Conservation (phyloP, 768 basidiomycete species). For the Lanmaoa pseudosensibilis region DNA sequence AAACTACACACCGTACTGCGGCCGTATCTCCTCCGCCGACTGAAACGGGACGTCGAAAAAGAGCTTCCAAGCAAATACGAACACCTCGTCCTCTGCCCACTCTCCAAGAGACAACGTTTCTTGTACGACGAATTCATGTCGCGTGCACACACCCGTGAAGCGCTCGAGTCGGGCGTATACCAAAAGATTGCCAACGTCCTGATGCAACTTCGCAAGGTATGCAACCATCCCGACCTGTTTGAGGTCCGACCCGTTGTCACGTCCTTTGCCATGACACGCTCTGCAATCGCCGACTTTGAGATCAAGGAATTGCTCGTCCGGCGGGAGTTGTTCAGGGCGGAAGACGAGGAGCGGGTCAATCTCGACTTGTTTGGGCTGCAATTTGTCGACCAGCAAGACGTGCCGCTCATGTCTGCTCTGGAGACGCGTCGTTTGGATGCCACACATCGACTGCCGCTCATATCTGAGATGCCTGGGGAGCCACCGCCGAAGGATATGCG, state of each 20-base stretch:
- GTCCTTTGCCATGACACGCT: slow-evolving; percentile 73
- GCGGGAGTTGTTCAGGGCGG: slow-evolving; percentile 60
- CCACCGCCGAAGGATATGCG: slow-evolving; percentile 73
- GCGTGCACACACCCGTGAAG: slow-evolving; percentile 77
- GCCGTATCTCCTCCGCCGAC: slow-evolving; percentile 91
- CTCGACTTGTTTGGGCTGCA: slow-evolving; percentile 64
- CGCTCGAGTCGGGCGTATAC: slow-evolving; percentile 81
- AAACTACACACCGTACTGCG: slow-evolving; percentile 95
- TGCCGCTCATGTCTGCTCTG: slow-evolving; percentile 51
- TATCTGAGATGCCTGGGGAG: slow-evolving; percentile 55
- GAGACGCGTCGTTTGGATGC: slow-evolving; percentile 61
- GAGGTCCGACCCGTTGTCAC: slow-evolving; percentile 83
- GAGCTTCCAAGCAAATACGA: slow-evolving; percentile 93
- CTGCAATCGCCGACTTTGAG: slow-evolving; percentile 75
- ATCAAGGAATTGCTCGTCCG: slow-evolving; percentile 88
- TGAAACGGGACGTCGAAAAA: slow-evolving; percentile 97
- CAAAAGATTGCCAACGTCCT: slow-evolving; percentile 91
- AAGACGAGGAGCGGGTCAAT: slow-evolving; percentile 53
- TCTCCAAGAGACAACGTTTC: slow-evolving; percentile 92
- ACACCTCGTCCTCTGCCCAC: slow-evolving; percentile 81
- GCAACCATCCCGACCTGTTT: slow-evolving; percentile 92
- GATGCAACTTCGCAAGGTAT: slow-evolving; percentile 98
- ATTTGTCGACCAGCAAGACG: slow-evolving; percentile 57
- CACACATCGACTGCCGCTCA: slow-evolving; percentile 52
- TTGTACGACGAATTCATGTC: slow-evolving; percentile 97